Conservation (phyloP, 768 basidiomycete genomes). For the Russula dissimulans region DNA sequence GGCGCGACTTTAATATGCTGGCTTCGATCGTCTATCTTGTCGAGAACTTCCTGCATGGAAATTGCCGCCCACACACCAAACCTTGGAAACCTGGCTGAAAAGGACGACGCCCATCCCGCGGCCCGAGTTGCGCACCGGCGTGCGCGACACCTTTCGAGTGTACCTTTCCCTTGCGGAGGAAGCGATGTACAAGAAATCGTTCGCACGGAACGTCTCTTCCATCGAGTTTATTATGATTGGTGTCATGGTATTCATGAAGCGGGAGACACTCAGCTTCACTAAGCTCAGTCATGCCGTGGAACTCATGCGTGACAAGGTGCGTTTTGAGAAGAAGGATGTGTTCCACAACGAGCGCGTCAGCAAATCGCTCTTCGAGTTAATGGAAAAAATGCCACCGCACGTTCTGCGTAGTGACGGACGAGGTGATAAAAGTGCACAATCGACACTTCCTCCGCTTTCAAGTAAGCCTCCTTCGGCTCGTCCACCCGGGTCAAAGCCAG, state of each 20-base stretch:
- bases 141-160: slow-evolving; percentile 38
- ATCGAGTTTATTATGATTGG: slow-evolving; percentile 56
- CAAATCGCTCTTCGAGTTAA: slow-evolving; percentile 45
- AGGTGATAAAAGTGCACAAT: slow-evolving; percentile 19
- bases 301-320: slow-evolving; percentile 46
- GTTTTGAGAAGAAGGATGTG: slow-evolving; percentile 51
- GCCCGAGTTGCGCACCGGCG: slow-evolving; percentile 25
- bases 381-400: slow-evolving; percentile 21
- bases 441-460: neutral
- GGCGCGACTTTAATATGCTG: slow-evolving; percentile 29
- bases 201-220: slow-evolving; percentile 40
- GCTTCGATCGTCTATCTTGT: slow-evolving; percentile 27
- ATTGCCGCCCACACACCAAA: slow-evolving; percentile 15
- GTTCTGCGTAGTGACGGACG: slow-evolving; percentile 15
- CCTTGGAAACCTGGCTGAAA: slow-evolving; percentile 26
- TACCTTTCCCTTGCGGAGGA: slow-evolving; percentile 39
- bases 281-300: slow-evolving; percentile 39
- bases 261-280: slow-evolving; percentile 28
- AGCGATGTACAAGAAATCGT: slow-evolving; percentile 29
- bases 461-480: neutral
- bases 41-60: slow-evolving; percentile 20
- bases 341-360: slow-evolving; percentile 51
- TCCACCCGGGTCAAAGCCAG: neutral
- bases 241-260: slow-evolving; percentile 45
- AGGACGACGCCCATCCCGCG: slow-evolving; percentile 22